phyloP scores from a whole-genome alignment of 148 eudicot species.

The Pouteria glomerata region DNA sequence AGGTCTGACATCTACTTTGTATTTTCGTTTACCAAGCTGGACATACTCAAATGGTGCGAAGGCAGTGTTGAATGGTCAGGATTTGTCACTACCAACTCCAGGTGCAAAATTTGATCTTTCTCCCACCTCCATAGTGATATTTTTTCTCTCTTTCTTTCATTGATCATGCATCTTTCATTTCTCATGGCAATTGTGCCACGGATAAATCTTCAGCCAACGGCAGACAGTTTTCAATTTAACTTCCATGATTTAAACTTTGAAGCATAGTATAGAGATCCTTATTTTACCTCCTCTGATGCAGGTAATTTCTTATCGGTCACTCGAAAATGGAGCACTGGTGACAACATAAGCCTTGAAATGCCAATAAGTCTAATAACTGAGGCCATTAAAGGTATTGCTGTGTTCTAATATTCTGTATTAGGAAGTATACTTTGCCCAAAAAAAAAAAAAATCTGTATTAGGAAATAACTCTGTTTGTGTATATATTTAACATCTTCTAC shows the following conservation, averaged over 20 bases:
- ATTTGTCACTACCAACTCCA: conserved; percentile 43
- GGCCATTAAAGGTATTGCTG: conserved; percentile 66
- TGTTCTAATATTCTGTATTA: too few relatives aligned
- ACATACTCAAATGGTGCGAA: conserved; percentile 38
- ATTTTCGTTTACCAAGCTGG: conserved; percentile 80
- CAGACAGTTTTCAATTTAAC: not conserved
- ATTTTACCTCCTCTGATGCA: conserved; percentile 18
- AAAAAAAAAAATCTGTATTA: too few relatives aligned
- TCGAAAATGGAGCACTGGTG: conserved; percentile 57
- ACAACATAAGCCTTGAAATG: conserved; percentile 48
- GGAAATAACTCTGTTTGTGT: too few relatives aligned
- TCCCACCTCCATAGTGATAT: too few relatives aligned
- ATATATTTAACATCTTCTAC: too few relatives aligned
- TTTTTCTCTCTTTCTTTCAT: too few relatives aligned
- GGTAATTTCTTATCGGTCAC: conserved; percentile 64
- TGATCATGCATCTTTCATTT: not conserved
- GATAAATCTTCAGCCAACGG: not conserved
- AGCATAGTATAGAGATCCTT: not conserved
- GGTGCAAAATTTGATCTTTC: conserved; percentile 26
- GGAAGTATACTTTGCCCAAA: too few relatives aligned
- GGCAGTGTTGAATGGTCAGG: conserved; percentile 48
- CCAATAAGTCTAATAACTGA: conserved; percentile 60
- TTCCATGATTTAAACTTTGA: not conserved
- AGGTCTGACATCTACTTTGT: conserved; percentile 33
- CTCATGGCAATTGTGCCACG: too few relatives aligned